phyloP scores from a whole-genome alignment of 2,329 filamentous ascomycete species.

The Aspergillus amoenus region DNA sequence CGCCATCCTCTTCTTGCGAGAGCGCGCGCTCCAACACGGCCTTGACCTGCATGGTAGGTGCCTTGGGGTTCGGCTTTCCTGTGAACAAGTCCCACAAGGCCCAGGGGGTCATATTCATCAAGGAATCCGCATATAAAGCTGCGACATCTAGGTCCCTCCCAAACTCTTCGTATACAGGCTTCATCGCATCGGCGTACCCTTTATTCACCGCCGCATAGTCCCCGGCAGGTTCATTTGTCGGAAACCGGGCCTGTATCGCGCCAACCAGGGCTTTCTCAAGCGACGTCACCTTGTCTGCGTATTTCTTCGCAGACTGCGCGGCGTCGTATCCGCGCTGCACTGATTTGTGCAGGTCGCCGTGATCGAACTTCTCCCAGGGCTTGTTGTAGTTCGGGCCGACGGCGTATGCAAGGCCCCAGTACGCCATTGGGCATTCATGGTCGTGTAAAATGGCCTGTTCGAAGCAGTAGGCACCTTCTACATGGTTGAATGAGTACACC shows the following conservation, averaged over 20 bases:
- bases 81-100: conserved; percentile 62
- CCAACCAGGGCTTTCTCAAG: conserved; percentile 62
- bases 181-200: conserved; percentile 64
- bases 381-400: conserved; percentile 79
- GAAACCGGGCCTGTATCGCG: conserved; percentile 62
- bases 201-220: conserved; percentile 51
- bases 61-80: conserved; percentile 54
- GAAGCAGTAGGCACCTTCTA: conserved; percentile 39
- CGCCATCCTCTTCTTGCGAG: conserved; percentile 42
- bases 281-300: conserved; percentile 28
- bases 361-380: conserved; percentile 70
- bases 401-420: conserved; percentile 57
- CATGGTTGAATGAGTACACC: conserved; percentile 42
- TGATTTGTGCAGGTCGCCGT: conserved; percentile 53
- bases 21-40: conserved; percentile 60
- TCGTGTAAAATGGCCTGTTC: conserved; percentile 36
- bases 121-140: conserved; percentile 61
- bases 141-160: conserved; percentile 61
- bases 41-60: conserved; percentile 60
- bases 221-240: conserved; percentile 39
- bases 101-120: conserved; percentile 68
- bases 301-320: conserved; percentile 43
- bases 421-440: conserved; percentile 37
- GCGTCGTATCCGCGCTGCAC: conserved; percentile 51
- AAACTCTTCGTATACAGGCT: conserved; percentile 52